A percentile compares a stretch with the other conserved stretches of the same genome.
These are phyloP conservation scores for Micractinium conductrix DNA, from an alignment of 139 green algal species.

Conservation along the genomic window DNA sequence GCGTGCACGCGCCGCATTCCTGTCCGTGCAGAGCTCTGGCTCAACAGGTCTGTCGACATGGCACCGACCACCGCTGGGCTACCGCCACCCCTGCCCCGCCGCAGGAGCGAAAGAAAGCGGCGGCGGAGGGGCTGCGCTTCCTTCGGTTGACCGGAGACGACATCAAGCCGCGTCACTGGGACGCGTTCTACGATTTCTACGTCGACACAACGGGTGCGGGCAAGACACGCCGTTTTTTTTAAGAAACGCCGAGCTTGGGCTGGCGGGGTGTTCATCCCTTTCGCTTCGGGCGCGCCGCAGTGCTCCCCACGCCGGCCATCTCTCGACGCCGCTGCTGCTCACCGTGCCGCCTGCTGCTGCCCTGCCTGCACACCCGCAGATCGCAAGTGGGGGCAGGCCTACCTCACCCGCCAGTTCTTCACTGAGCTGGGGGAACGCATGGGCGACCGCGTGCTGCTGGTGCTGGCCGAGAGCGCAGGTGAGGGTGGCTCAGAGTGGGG, in stretches of 20 bases:
- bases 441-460: slow-evolving; percentile 80
- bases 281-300: no score
- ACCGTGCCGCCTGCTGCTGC: no score
- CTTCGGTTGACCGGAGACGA: slow-evolving; percentile 67
- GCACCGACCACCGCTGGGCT: no score
- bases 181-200: slow-evolving; percentile 87
- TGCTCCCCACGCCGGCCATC: no score
- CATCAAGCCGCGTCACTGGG: slow-evolving; percentile 77
- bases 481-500: no score
- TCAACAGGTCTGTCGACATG: no score
- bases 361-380: slow-evolving; percentile 28
- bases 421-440: slow-evolving; percentile 71
- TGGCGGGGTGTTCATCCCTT: no score
- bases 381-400: slow-evolving; percentile 84
- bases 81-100: background rate
- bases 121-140: slow-evolving; percentile 64
- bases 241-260: no score
- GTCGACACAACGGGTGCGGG: slow-evolving; percentile 65
- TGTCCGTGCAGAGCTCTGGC: no score
- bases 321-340: no score
- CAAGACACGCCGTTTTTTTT: no score
- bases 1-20: no score
- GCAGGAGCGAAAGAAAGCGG: slow-evolving; percentile 60
- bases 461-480: slow-evolving; percentile 74
- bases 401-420: slow-evolving; percentile 94